Evolutionary conservation across 768 basidiomycete species (phyloP), one percentile per base, ranked within the genome.

Genomic region (Psilocybe tampanensis): DNA sequence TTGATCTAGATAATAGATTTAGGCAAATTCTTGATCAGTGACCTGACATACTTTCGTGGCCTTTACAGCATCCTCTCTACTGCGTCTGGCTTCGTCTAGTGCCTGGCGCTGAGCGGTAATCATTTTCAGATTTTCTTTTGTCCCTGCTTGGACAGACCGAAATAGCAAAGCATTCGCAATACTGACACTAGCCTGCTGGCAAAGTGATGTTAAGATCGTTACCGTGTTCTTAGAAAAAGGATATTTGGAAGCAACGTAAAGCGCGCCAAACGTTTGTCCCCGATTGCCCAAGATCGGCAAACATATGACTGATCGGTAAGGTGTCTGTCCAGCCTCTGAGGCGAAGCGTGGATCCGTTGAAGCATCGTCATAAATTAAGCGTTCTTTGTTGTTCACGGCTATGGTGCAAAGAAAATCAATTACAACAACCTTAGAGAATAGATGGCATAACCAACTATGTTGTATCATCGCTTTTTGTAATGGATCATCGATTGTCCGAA

Each of bases 131-230:
- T 91, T 91, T 63, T 89, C 88, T 60, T 82, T 76, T 2, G 88
- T 90, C 18, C 88, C 88, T 1, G 86, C 79, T 64, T 89, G 88
- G 1, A 91, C 87, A 2, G 87, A 88, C 26, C 85, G 81, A 72
- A 90, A 90, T 47, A 90, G 71, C n/a, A 89, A 72, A 0, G 88
- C 86, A 66, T 90, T 91, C 2, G 87, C 78, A 36, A 91, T 86
- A 44, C 88, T 87, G 55, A 90, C 88, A 58, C 85, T 87, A 1
- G 88, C 87, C 79, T 90, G 88, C 65, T 88, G 86, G 63, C 84
- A 86, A 8, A 89, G 76, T 3, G 88, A 74, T 1, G 83, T 86
- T 52, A 89, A 68, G 55, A 87, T 80, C 1, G 81, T 86, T 17
- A 86, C 75, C 0, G 78, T 83, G 60, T 82, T 84, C 54, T 77